These are phyloP conservation scores for Lizonia empirigonia DNA, from an alignment of 2,329 filamentous ascomycete species.

Conservation along the genomic window DNA sequence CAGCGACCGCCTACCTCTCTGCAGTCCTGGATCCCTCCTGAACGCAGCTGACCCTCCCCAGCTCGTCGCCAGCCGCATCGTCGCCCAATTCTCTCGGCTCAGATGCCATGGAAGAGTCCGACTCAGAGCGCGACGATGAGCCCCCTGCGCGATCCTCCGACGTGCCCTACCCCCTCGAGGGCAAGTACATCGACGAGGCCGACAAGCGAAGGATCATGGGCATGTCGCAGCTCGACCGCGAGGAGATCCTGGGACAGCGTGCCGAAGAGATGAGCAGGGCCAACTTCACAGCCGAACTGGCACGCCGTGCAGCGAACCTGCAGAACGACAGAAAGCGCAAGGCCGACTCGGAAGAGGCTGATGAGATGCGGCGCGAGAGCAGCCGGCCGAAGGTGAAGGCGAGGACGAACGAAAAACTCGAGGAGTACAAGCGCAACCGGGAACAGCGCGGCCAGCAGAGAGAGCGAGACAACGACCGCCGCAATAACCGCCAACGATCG, in stretches of 20 bases:
- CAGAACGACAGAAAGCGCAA: conserved; percentile 73
- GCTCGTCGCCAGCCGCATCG: conserved; percentile 68
- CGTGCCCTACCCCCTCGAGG: conserved; percentile 82
- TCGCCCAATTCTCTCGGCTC: conserved; percentile 77
- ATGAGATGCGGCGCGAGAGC: conserved; percentile 76
- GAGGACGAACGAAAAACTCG: conserved; percentile 75
- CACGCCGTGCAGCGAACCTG: conserved; percentile 74
- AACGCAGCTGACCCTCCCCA: conserved; percentile 50
- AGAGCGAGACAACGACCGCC: conserved; percentile 55
- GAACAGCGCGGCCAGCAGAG: conserved; percentile 66
- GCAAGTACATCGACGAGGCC: conserved; percentile 69
- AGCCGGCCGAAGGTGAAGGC: conserved; percentile 54
- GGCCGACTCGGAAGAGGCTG: conserved; percentile 76
- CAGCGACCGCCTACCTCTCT: conserved; percentile 7
- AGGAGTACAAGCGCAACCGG: conserved; percentile 62
- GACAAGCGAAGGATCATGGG: conserved; percentile 71
- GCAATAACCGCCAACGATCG: conserved; percentile 54
- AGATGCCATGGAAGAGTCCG: conserved; percentile 84
- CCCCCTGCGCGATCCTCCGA: conserved; percentile 62
- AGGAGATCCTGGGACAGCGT: conserved; percentile 87
- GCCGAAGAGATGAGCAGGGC: conserved; percentile 80
- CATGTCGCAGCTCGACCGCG: conserved; percentile 88
- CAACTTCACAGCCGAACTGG: conserved; percentile 80
- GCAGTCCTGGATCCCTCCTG: background rate
- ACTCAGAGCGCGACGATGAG: conserved; percentile 55